phyloP scores from a whole-genome alignment of 2,329 filamentous ascomycete genomes.

The Penicillium brevicompactum region DNA sequence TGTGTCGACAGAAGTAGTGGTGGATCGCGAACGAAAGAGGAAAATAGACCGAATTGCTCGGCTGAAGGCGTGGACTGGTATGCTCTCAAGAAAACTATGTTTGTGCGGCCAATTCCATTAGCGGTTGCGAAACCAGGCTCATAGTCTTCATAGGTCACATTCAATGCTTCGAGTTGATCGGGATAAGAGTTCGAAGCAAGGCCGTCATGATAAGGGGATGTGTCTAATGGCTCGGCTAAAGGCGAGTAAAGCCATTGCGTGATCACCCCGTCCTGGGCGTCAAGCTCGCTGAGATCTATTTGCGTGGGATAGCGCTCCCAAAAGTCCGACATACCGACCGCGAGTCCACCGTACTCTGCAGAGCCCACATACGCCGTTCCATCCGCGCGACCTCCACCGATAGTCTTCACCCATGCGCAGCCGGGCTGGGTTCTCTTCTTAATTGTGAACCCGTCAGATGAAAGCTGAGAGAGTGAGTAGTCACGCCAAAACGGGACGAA shows the following conservation, averaged over 20 bases:
- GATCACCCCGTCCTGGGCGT: slow-evolving; percentile 52
- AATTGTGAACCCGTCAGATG: slow-evolving; percentile 61
- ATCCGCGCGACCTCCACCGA: slow-evolving; percentile 57
- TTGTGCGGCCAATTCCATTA: slow-evolving; percentile 61
- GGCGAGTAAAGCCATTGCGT: slow-evolving; percentile 66
- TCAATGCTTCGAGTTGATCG: slow-evolving; percentile 61
- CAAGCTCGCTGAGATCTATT: slow-evolving; percentile 57
- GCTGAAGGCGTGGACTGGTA: slow-evolving; percentile 57
- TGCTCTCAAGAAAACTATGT: slow-evolving; percentile 57
- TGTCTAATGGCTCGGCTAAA: slow-evolving; percentile 56
- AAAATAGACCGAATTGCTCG: slow-evolving; percentile 49
- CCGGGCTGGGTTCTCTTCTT: slow-evolving; percentile 62
- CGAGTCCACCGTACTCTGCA: slow-evolving; percentile 59
- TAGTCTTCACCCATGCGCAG: slow-evolving; percentile 61
- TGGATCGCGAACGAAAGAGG: slow-evolving; percentile 53
- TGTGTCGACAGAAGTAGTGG: slow-evolving; percentile 55
- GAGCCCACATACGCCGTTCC: slow-evolving; percentile 63
- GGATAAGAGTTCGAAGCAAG: slow-evolving; percentile 58
- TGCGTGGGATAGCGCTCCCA: slow-evolving; percentile 67
- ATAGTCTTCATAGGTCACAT: slow-evolving; percentile 67
- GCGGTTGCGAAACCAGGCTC: slow-evolving; percentile 59
- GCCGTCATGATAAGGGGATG: slow-evolving; percentile 61
- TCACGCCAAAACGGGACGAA: slow-evolving; percentile 64
- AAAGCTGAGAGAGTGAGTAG: slow-evolving; percentile 59
- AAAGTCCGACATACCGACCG: slow-evolving; percentile 61